Evolutionary conservation across 148 eudicot genomes (phyloP), one percentile per base, ranked within the genome.

Genomic region (Chenopodium berlandieri): DNA sequence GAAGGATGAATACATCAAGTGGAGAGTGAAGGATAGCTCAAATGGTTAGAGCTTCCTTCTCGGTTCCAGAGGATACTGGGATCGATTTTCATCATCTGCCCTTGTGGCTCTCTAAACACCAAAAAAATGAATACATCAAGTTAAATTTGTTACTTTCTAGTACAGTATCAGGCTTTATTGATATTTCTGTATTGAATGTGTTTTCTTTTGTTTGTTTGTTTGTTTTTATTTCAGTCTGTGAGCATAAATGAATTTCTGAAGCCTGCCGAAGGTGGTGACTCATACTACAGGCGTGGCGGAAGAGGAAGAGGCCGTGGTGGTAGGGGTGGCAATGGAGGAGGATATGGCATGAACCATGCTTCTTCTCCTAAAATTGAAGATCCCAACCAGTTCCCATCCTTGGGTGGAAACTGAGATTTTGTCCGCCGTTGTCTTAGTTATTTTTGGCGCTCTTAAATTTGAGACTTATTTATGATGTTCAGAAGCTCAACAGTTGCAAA

Each of bases 221-320:
- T 40, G 6, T 40, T 40, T 40, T 40, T 34, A 2, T 34, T 76
- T 6, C 85, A 90, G 92, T 78, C 88, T 16, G 85, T 90, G 81
- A 90, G 91, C 89, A 89, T 90, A 20, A 86, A 89, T 64, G 90
- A 90, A 80, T 90, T 90, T 68, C 84, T 90, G 74, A 90, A 86
- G 87, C 91, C 92, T 25, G 83, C 86, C 25, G 91, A 88, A 2
- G 88, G 88, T 13, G 5, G 20, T n/a, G 92, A 87, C 67, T 68
- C 81, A 23, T 71, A 77, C 87, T 65, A 86, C 75, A 84, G 88
- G 71, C 69, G 87, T 0, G 88, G 90, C 30, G 91, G 90, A 13
- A 89, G 92, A 71, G 91, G 91, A 70, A 78, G 91, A 69, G 89
- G 92, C 7, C 84, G 92, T 6, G 89, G 89, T 34, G 88, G 91